phyloP scores from a whole-genome alignment of 495 filamentous ascomycete species.

The Lasiosphaeria miniovina region DNA sequence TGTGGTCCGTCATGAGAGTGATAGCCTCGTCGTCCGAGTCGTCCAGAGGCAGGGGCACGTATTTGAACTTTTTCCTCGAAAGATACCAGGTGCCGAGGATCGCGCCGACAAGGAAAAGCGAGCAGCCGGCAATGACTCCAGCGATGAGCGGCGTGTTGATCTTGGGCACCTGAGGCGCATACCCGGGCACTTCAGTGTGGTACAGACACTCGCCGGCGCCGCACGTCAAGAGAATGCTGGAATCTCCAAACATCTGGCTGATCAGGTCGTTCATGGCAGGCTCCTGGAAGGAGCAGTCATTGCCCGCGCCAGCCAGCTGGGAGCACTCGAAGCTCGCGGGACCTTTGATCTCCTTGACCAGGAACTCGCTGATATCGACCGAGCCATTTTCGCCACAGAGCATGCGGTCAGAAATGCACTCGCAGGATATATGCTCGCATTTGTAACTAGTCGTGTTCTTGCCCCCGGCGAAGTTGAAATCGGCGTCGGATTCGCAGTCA shows the following conservation, averaged over 20 bases:
- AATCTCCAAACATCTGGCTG: slow-evolving; percentile 81
- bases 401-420: slow-evolving; percentile 87
- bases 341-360: slow-evolving; percentile 73
- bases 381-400: slow-evolving; percentile 89
- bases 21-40: slow-evolving; percentile 86
- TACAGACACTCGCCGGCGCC: slow-evolving; percentile 88
- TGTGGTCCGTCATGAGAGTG: slow-evolving; percentile 85
- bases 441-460: slow-evolving; percentile 80
- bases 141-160: slow-evolving; percentile 98
- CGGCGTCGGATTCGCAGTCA: slow-evolving; percentile 68
- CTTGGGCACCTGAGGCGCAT: slow-evolving; percentile 79
- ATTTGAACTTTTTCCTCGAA: slow-evolving; percentile 67
- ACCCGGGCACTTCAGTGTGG: slow-evolving; percentile 87
- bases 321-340: slow-evolving; percentile 77
- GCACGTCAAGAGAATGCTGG: slow-evolving; percentile 80
- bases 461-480: slow-evolving; percentile 54
- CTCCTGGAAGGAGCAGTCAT: slow-evolving; percentile 78
- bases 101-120: slow-evolving; percentile 80
- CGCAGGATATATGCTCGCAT: slow-evolving; percentile 79
- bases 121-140: slow-evolving; percentile 82
- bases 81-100: slow-evolving; percentile 86
- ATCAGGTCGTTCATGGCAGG: slow-evolving; percentile 89
- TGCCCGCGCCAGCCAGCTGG: slow-evolving; percentile 56
- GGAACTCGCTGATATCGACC: slow-evolving; percentile 87
- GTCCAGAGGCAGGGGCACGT: slow-evolving; percentile 75